Evolutionary conservation across 164 flowering plant species (phyloP), one percentile per base, ranked within the genome.

Genomic region (Magnolia officinalis): DNA sequence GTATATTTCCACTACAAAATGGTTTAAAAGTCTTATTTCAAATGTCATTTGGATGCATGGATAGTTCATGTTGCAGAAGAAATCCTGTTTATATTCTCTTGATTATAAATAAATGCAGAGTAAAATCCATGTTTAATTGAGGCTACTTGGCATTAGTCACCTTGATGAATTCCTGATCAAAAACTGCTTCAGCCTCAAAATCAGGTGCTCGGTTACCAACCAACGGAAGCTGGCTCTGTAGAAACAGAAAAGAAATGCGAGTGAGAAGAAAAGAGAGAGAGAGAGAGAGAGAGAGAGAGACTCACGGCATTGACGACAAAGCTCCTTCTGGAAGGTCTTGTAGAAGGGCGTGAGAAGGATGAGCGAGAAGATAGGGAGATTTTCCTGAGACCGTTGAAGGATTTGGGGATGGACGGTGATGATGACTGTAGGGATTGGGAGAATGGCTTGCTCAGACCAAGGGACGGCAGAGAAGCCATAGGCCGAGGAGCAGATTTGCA

Each of bases 111-210:
- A 26, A 45, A 63, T 71, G 73, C 37, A 16, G 10, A 63, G 37
- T 63, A 45, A 1, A 50, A 18, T 50, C 21, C 11, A 68, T 31
- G 19, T 2, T 31, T 24, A 68, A 37, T 31, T 31, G n/a, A 13
- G 49, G 16, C 13, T 37, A 68, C 45, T 68, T 9, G 24, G 29
- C 21, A 71, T 70, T 63, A 37, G 49, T 58, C 87, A 96, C 99
- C 84, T 96, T 90, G 79, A 94, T 89, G 80, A 96, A 96, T 80
- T 96, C 98, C 80, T 94, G 99, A 81, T 96, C 99, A 73, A 94
- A 94, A 63, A 96, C 99, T 23, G 99, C 99, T 85, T 96, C 99
- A 26, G 99, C 99, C 79, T 90, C 98, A 81, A 96, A 96, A 83
- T 94, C 98, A 0, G 99, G 99, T 29, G 98, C 99, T 24, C 5